Evolutionary conservation across 2,329 filamentous ascomycete species (phyloP), one percentile per base, ranked within the genome.

Genomic region (Chaetomium sp.): DNA sequence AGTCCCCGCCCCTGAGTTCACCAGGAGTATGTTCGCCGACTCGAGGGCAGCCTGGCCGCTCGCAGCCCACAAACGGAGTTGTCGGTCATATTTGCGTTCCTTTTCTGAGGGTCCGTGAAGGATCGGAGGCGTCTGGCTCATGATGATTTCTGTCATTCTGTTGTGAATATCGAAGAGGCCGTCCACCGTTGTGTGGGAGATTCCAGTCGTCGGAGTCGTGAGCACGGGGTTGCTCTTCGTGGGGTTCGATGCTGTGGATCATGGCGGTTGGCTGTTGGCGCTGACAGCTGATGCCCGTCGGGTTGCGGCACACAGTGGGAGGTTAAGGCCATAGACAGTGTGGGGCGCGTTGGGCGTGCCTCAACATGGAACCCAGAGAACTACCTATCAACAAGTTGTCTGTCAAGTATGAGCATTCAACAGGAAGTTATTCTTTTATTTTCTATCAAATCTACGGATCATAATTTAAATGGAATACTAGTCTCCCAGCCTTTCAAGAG

Each of bases 21-120:
- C 81, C 5, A 99, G 84, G 13, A 98, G 85, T n/a, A 99, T 89
- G 70, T 96, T 91, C 25, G 95, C 91, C 63, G 92, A 87, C 77
- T 99, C 96, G 2, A 99, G 83, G 19, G 93, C 94, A 70, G 90
- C 85, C 76, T 99, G 95, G 21, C 95, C 95, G 58, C 87, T 92
- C 50, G 94, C 93, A 67, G 93, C 96, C 95, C 95, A 99, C 16
- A 99, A 82, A 60, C 96, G 90, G 49, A 99, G 87, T 78, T 99
- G 95, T 60, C 95, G 88, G 77, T 99, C 95, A 79, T 99, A 99
- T 75, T 92, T 96, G 77, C 86, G 86, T 68, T 87, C 85, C 73
- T 87, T 87, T 68, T 86, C 85, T 5, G 85, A 83, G 9, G 83
- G 85, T 0, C 82, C 82, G 33, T 81, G 79, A 47, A 85, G 79